Evolutionary conservation across 2,329 filamentous ascomycete species (phyloP), one percentile per base, ranked within the genome.

Genomic region (Fusarium piperis): DNA sequence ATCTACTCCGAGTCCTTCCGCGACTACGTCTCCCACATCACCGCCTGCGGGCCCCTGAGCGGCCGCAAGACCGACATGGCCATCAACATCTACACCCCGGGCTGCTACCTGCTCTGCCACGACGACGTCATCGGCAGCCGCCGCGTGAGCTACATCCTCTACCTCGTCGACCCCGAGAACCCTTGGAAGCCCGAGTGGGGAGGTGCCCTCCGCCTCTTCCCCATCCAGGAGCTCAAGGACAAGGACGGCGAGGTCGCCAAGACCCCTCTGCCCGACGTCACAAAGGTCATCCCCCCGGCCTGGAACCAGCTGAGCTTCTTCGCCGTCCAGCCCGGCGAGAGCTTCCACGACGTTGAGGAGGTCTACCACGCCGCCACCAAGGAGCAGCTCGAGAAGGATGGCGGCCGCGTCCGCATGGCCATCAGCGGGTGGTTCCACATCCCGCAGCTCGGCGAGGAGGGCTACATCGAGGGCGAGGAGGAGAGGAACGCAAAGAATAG

Each of bases 381-480:
- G 79, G 87, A 84, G 76, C 88, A 89, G 81, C 88, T 90, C 61
- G 87, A 87, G 79, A 90, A 87, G 80, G 89, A 95, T 65, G 92
- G 92, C 18, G 92, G 92, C 1, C 89, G 94, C 53, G 90, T 98
- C 55, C 91, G 96, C 74, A 98, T 99, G 95, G 96, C 96, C 57
- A 97, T 99, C 78, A 97, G 94, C 79, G 96, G 96, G 59, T 99
- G 96, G 96, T 99, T 97, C 81, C 96, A 99, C 82, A 98, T 99
- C 71, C 96, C 96, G 0, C 96, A 99, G 82, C 84, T 93, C 74
- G 95, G 95, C 62, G 96, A 99, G 81, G 94, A 97, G 28, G 96
- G 96, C 46, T 99, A 92, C 76, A 90, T 97, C 74, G 86, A 93
- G 78, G 96, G 95, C 5, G 87, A 96, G 61, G 95, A 98, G 81